Conservation (phyloP, 148 eudicot genomes). For the Polygonum aviculare region DNA sequence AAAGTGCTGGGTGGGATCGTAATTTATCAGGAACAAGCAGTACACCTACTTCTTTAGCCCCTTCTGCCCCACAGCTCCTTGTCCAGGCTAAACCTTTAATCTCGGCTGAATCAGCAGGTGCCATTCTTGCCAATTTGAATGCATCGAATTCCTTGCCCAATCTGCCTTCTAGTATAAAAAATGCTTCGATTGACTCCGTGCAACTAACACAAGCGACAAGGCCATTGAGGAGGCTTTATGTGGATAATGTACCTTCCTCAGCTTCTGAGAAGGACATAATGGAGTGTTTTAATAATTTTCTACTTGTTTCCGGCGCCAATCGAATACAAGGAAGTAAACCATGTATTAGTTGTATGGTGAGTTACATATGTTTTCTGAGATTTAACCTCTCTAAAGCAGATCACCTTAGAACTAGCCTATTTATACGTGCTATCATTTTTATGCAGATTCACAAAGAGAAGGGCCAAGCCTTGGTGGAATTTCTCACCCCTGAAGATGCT, state of each 20-base stretch:
- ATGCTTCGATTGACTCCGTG: conserved; percentile 60
- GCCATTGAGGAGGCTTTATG: conserved; percentile 91
- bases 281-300: conserved; percentile 57
- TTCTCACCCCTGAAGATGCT: conserved; percentile 98
- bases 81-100: conserved; percentile 33
- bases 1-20: conserved; percentile 67
- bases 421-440: background rate
- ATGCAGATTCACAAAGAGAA: conserved; percentile 91
- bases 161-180: conserved; percentile 28
- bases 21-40: conserved; percentile 36
- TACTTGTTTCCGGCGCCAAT: conserved; percentile 61
- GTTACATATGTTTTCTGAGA: conserved; percentile 9
- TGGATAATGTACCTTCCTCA: conserved; percentile 72
- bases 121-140: conserved; percentile 31
- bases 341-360: conserved; percentile 92
- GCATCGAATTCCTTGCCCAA: conserved; percentile 30
- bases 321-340: conserved; percentile 62
- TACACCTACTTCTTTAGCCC: conserved; percentile 18
- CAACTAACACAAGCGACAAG: conserved; percentile 98
- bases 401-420: background rate
- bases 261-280: conserved; percentile 72
- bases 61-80: conserved; percentile 33
- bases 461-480: conserved; percentile 89
- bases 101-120: conserved; percentile 26
- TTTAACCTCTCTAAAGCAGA: background rate